Evolutionary conservation across 2,329 filamentous ascomycete species (phyloP).

Genomic region (Ophioceras dolichostomum): DNA sequence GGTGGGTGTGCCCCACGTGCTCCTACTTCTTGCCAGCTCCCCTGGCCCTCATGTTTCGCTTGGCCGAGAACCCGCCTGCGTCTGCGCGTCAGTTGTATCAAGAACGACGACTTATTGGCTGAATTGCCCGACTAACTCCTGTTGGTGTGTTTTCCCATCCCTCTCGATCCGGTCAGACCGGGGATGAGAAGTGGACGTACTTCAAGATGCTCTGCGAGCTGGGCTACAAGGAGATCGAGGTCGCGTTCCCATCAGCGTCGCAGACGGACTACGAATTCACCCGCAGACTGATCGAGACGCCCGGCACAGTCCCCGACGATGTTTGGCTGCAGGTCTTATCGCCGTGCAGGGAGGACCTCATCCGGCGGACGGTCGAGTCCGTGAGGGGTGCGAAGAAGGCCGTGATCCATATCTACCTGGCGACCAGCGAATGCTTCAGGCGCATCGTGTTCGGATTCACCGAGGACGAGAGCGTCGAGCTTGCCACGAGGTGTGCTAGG

Average conservation of each 20-base stretch:
- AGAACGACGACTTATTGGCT: not conserved
- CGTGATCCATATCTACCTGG: constrained; percentile 90
- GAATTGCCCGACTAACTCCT: constrained; percentile 1
- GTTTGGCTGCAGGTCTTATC: constrained; percentile 87
- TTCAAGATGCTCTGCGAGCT: constrained; percentile 89
- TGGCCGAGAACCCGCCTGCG: no score
- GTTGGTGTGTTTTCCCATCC: no score
- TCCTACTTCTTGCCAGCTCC: not conserved
- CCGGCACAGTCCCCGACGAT: constrained; percentile 73
- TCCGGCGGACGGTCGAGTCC: constrained; percentile 78
- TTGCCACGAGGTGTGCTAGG: constrained; percentile 77
- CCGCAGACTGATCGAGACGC: constrained; percentile 71
- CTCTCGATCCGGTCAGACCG: constrained; percentile 47
- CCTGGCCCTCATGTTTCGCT: not conserved
- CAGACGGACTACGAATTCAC: constrained; percentile 97
- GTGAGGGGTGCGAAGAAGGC: constrained; percentile 85
- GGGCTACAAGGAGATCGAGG: constrained; percentile 96
- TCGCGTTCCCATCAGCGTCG: constrained; percentile 89
- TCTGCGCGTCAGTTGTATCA: not conserved
- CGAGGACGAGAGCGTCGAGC: constrained; percentile 66
- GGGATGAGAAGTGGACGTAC: constrained; percentile 88
- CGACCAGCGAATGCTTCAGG: constrained; percentile 92
- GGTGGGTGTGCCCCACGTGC: constrained; percentile 39
- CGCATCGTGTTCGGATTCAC: constrained; percentile 80
- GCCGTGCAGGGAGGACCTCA: constrained; percentile 84